Conservation (phyloP, 257 asterid genomes). For the Solanum pennellii region DNA sequence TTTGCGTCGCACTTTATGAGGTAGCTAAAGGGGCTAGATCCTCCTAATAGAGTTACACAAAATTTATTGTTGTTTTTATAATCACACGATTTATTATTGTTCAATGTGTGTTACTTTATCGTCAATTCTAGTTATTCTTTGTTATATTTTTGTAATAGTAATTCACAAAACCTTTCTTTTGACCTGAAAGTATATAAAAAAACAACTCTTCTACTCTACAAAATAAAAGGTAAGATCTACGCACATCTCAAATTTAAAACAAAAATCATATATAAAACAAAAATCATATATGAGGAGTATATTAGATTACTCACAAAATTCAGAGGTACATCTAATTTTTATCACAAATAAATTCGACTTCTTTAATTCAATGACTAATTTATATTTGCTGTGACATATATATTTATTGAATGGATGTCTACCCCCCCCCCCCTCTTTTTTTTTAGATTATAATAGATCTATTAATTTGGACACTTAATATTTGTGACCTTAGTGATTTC, state of each 20-base stretch:
- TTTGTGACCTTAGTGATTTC: neutral
- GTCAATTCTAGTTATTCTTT: neutral
- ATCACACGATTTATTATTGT: neutral
- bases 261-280: neutral
- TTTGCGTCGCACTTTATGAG: neutral
- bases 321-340: neutral
- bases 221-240: neutral
- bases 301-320: neutral
- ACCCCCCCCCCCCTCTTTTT: neutral
- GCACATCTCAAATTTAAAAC: accelerated
- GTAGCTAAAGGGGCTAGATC: neutral
- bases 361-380: neutral
- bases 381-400: neutral
- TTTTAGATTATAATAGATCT: neutral
- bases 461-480: neutral
- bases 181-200: neutral
- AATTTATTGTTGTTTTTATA: neutral
- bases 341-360: neutral
- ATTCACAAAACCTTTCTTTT: neutral
- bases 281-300: neutral
- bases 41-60: neutral
- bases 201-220: neutral
- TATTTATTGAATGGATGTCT: neutral
- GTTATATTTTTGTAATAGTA: neutral
- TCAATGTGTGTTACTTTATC: neutral